Percentiles rank a stretch among this genome's conserved stretches.
Conservation (phyloP, 805 yeast species). For the Suhomyces vadensis region DNA sequence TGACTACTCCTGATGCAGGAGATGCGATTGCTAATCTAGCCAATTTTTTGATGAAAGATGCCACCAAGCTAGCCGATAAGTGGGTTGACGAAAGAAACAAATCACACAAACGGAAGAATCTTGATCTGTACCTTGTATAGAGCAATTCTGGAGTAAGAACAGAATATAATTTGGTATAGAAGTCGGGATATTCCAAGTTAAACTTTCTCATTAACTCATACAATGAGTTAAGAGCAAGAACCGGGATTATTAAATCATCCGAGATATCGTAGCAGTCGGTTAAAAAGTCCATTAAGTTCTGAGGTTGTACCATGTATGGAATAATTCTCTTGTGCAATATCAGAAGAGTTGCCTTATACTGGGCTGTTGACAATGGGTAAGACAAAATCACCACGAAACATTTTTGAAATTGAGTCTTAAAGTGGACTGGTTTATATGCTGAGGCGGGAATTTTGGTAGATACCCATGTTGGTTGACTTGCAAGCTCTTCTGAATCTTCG, state of each 20-base stretch:
- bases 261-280: slow-evolving; percentile 73
- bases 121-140: slow-evolving; percentile 76
- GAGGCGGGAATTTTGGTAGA: slow-evolving; percentile 38
- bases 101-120: slow-evolving; percentile 86
- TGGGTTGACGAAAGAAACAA: slow-evolving; percentile 85
- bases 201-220: slow-evolving; percentile 79
- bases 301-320: slow-evolving; percentile 78
- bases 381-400: slow-evolving; percentile 62
- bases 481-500: slow-evolving; percentile 25
- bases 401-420: slow-evolving; percentile 67
- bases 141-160: slow-evolving; percentile 73
- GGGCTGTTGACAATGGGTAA: slow-evolving; percentile 48
- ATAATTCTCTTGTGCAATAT: slow-evolving; percentile 82
- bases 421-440: slow-evolving; percentile 43
- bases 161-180: slow-evolving; percentile 78
- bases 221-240: slow-evolving; percentile 82
- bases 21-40: slow-evolving; percentile 73
- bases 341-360: slow-evolving; percentile 67
- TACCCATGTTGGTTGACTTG: slow-evolving; percentile 21
- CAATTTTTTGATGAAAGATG: slow-evolving; percentile 83
- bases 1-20: slow-evolving; percentile 86
- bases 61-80: slow-evolving; percentile 77
- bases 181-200: slow-evolving; percentile 90
- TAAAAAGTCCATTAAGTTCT: slow-evolving; percentile 86
- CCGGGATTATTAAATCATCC: slow-evolving; percentile 54